A percentile compares a stretch with the other conserved stretches of the same genome.
Conservation (phyloP, 176 grass and related monocot genomes). For the Aegilops sharonensis region DNA sequence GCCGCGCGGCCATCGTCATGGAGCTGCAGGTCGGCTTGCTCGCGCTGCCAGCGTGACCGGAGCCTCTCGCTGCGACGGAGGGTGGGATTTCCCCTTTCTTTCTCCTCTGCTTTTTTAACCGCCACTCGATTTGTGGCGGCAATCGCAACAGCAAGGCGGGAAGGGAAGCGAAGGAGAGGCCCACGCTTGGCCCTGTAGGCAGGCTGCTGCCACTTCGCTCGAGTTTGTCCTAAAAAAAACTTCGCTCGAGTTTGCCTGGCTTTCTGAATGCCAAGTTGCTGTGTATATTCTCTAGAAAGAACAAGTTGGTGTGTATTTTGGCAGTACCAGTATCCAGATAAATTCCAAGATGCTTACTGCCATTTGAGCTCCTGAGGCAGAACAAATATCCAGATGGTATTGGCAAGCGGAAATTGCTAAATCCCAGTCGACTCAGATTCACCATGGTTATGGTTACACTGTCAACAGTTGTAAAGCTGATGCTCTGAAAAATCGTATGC, state of each 20-base stretch:
- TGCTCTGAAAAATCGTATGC: neutral
- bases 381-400: neutral
- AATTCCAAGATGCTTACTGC: neutral
- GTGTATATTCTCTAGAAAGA: neutral
- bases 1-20: constrained; percentile 25
- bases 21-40: neutral
- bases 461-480: neutral
- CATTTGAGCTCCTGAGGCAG: neutral
- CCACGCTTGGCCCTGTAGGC: neutral
- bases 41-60: constrained; percentile 19
- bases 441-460: neutral
- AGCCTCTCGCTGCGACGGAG: neutral
- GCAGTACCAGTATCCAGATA: neutral
- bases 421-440: no score
- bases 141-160: constrained; percentile 29
- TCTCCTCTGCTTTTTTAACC: constrained; percentile 15
- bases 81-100: constrained; percentile 24
- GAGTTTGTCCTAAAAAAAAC: no score
- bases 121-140: constrained; percentile 48
- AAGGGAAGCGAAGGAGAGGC: neutral
- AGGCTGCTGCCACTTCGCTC: neutral
- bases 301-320: neutral
- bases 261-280: constrained; percentile 13
- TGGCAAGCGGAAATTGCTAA: neutral
- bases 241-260: neutral